A percentile compares a stretch with the other conserved stretches of the same genome.
phyloP scores from a whole-genome alignment of 768 basidiomycete species.

The Rubroboletus satanas region DNA sequence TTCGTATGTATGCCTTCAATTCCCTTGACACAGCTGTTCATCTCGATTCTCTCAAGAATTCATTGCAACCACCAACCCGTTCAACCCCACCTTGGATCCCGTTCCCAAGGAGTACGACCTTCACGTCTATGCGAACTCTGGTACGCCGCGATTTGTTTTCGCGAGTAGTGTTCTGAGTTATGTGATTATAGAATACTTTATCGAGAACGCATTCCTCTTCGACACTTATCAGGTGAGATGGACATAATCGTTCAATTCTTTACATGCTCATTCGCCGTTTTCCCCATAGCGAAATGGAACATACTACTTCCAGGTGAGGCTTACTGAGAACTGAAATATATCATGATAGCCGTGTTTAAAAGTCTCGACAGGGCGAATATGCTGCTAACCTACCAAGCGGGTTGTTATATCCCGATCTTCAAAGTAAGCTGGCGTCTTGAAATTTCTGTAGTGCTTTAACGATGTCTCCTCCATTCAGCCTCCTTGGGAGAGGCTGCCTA shows the following conservation, averaged over 20 bases:
- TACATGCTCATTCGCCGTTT: neutral
- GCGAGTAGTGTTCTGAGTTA: neutral
- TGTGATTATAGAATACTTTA: slow-evolving; percentile 34
- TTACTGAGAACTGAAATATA: neutral
- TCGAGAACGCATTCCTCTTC: slow-evolving; percentile 45
- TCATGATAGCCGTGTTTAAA: neutral
- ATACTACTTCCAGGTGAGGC: slow-evolving; percentile 43
- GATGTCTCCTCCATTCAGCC: slow-evolving; percentile 25
- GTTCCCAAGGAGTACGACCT: slow-evolving; percentile 50
- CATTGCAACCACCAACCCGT: slow-evolving; percentile 48
- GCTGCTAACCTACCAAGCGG: slow-evolving; percentile 50
- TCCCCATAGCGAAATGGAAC: slow-evolving; percentile 49
- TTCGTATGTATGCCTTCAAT: neutral
- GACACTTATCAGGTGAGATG: slow-evolving; percentile 38
- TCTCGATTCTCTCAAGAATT: slow-evolving; percentile 37
- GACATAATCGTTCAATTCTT: neutral
- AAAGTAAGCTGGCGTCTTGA: slow-evolving; percentile 33
- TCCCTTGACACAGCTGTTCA: slow-evolving; percentile 10
- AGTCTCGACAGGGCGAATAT: slow-evolving; percentile 45
- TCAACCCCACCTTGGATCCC: slow-evolving; percentile 44
- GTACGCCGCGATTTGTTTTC: neutral
- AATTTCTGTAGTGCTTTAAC: neutral
- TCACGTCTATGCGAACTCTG: slow-evolving; percentile 52
- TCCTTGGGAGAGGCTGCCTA: slow-evolving; percentile 57
- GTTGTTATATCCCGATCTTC: slow-evolving; percentile 46